A percentile compares a stretch with the other conserved stretches of the same genome.
Evolutionary conservation across 495 filamentous ascomycete species (phyloP).

Genomic region (Penicillium mononematosum): DNA sequence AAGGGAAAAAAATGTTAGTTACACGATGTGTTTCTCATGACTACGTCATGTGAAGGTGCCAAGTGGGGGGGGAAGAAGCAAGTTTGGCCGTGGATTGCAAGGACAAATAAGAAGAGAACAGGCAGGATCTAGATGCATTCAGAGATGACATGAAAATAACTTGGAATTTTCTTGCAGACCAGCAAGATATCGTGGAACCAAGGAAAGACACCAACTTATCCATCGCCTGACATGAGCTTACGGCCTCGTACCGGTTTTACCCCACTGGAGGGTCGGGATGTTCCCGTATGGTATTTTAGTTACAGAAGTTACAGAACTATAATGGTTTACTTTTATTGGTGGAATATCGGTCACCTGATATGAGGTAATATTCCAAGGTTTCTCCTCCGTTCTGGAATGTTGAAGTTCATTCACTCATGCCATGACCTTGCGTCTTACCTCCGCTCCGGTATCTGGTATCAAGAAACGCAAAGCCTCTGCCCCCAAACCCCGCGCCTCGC

Average conservation of each 20-base stretch:
- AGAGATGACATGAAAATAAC: not conserved
- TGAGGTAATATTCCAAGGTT: slow-evolving; percentile 16
- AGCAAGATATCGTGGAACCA: not conserved
- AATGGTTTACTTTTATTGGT: slow-evolving; percentile 14
- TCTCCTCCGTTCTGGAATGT: not conserved
- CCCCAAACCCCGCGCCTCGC: slow-evolving; percentile 36
- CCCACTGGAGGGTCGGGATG: not conserved
- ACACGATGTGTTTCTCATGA: slow-evolving; percentile 35
- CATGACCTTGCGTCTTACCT: slow-evolving; percentile 49
- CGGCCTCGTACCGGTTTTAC: slow-evolving; percentile 13
- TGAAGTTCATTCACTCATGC: slow-evolving; percentile 13
- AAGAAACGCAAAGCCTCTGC: slow-evolving; percentile 38
- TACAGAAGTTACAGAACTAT: slow-evolving; percentile 23
- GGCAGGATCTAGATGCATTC: not conserved
- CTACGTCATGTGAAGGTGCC: slow-evolving; percentile 43
- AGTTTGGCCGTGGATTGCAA: slow-evolving; percentile 1
- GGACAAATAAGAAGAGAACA: not conserved
- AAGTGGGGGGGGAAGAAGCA: slow-evolving; percentile 9
- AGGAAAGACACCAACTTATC: not conserved
- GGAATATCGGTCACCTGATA: slow-evolving; percentile 24
- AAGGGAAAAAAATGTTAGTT: slow-evolving; percentile 29
- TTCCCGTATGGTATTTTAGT: slow-evolving; percentile 16
- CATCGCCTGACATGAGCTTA: slow-evolving; percentile 3
- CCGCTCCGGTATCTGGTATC: slow-evolving; percentile 46
- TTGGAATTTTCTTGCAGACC: not conserved